Conservation (phyloP, 2,329 filamentous ascomycete genomes). For the Chaetomium globosum region DNA sequence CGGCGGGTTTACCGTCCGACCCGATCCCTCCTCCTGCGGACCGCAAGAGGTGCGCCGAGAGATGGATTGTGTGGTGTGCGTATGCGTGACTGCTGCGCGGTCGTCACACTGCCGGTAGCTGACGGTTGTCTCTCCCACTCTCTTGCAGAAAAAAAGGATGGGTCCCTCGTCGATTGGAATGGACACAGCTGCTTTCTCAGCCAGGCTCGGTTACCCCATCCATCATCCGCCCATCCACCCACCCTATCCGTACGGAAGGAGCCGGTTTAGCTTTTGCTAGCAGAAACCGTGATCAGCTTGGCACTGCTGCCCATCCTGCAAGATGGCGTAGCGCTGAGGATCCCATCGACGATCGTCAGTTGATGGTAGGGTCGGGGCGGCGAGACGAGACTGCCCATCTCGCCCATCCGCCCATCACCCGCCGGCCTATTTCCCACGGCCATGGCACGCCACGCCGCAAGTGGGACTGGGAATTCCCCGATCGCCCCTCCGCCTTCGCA, state of each 20-base stretch:
- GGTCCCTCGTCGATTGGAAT: neutral
- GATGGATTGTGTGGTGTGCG: neutral
- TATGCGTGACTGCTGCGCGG: neutral
- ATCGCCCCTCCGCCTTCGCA: neutral
- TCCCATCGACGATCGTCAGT: conserved; percentile 10
- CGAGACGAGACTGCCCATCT: neutral
- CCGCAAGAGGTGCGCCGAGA: neutral
- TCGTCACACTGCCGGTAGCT: neutral
- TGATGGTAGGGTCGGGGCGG: neutral
- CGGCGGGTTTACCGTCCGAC: neutral
- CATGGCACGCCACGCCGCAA: conserved; percentile 4
- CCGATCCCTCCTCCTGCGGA: neutral
- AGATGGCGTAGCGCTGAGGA: conserved; percentile 8
- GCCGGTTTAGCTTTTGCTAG: neutral
- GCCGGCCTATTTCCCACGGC: neutral
- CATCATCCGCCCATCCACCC: neutral
- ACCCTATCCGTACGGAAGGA: conserved; percentile 4
- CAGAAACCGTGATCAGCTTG: neutral
- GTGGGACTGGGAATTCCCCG: conserved; percentile 9
- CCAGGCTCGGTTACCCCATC: neutral
- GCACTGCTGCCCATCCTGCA: conserved; percentile 3
- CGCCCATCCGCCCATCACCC: neutral
- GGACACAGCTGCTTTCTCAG: neutral
- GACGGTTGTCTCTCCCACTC: neutral
- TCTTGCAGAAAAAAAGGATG: neutral